These are phyloP conservation scores for Fusarium sambucinum DNA, from an alignment of 2,329 filamentous ascomycete genomes.

Conservation along the genomic window DNA sequence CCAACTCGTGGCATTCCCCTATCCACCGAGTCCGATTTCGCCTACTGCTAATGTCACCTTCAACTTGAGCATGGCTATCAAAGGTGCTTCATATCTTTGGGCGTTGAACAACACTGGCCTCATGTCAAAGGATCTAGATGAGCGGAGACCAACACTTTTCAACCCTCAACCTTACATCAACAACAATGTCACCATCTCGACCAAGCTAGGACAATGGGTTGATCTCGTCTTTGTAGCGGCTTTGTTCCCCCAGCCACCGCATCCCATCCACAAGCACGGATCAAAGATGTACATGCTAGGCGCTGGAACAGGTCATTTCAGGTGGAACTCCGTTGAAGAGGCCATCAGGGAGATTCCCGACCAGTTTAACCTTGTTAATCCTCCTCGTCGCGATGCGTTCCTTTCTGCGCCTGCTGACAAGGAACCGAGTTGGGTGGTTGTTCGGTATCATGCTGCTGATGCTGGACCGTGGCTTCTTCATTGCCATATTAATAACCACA, in stretches of 20 bases:
- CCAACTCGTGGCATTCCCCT: constrained; percentile 59
- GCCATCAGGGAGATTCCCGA: constrained; percentile 61
- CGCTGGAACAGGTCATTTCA: constrained; percentile 62
- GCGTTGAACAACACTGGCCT: constrained; percentile 62
- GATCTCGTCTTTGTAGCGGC: constrained; percentile 65
- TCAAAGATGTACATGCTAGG: constrained; percentile 71
- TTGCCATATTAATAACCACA: constrained; percentile 67
- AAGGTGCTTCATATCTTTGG: constrained; percentile 64
- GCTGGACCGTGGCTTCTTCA: constrained; percentile 68
- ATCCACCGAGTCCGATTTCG: constrained; percentile 59
- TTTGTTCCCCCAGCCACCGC: constrained; percentile 61
- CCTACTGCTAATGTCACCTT: constrained; percentile 60
- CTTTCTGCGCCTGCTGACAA: constrained; percentile 39
- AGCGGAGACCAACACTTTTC: constrained; percentile 60
- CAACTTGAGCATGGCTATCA: constrained; percentile 56
- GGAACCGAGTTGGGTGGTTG: constrained; percentile 58
- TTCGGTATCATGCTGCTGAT: constrained; percentile 65
- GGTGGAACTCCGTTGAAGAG: constrained; percentile 65
- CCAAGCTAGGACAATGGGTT: constrained; percentile 63
- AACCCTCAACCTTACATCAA: constrained; percentile 50
- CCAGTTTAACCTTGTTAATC: constrained; percentile 68
- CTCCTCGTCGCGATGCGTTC: constrained; percentile 63
- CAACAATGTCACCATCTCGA: constrained; percentile 63
- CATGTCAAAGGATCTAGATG: constrained; percentile 54
- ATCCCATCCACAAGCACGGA: constrained; percentile 74